Percentiles rank a stretch among this genome's conserved stretches.
These are phyloP conservation scores for Yamagishiella unicocca DNA, from an alignment of 139 green algal species.

Conservation along the genomic window DNA sequence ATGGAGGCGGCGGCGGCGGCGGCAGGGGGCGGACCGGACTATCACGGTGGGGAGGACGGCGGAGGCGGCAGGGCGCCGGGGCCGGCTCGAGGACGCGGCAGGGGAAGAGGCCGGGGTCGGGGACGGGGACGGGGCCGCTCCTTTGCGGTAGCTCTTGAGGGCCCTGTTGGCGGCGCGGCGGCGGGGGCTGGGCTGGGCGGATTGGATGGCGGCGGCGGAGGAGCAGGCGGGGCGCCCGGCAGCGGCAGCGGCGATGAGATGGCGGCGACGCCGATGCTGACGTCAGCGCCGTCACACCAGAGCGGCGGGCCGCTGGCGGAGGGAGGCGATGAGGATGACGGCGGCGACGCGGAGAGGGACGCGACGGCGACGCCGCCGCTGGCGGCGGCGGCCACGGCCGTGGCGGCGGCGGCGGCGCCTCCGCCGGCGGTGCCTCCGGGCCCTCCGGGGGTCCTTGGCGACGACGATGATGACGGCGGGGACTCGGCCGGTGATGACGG, in stretches of 20 bases:
- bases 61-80: neutral
- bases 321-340: neutral
- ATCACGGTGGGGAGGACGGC: neutral
- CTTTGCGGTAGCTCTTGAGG: too few species aligned
- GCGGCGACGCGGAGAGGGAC: neutral
- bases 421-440: neutral
- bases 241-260: slow-evolving; percentile 11
- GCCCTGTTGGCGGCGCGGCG: too few species aligned
- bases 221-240: neutral
- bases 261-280: neutral
- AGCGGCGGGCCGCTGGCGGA: neutral
- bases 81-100: neutral
- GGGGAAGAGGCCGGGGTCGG: neutral
- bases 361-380: neutral
- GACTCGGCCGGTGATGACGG: slow-evolving; percentile 18
- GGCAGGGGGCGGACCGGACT: neutral
- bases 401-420: neutral
- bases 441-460: neutral
- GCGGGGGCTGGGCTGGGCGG: neutral
- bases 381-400: neutral
- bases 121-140: slow-evolving; percentile 15
- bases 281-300: neutral
- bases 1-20: slow-evolving; percentile 30
- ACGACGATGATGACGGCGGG: neutral
- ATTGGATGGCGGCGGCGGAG: neutral